Base-by-base conservation (phyloP, 1,284 basidiomycete species). In the Ganoderma boninense region DNA sequence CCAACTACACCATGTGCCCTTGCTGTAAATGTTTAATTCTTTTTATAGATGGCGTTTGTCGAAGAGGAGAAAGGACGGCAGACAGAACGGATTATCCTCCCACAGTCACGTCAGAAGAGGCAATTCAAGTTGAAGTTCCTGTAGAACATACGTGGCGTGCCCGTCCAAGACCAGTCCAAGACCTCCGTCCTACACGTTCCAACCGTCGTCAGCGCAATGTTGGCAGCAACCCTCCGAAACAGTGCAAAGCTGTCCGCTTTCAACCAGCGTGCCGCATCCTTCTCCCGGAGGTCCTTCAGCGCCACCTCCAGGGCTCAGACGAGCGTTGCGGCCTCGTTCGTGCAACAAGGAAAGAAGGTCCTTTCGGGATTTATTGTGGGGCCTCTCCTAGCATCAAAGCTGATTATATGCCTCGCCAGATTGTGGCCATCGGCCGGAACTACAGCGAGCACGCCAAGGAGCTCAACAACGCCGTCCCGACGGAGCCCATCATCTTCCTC, bases 401-500 rank as follows among this genome's bases (percentile, higher is more conserved):
- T 16, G n/a, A 62, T 35, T 29, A 4, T 4, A 6, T 20, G 6
- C n/a, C 29, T 11, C 16, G 18, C 56, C 70, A 95, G 92, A 96
- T 97, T 76, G 91, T 97, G 49, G 96, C 95, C 62, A 97, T 97
- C 73, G 96, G 96, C 61, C 87, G 94, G 71, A 94, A 95, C 82
- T 95, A 94, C 78, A 87, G 86, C 20, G 95, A 95, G 64, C 96
- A 98, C 78, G 93, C 93, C 79, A 96, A 95, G 82, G 97, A 99
- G 81, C 89, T 99, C 63, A 93, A 92, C 79, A 98, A 98, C 80
- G 87, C 94, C 7, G 85, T 93, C 4, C 97, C 97, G 1, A 95
- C 92, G 78, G 97, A 98, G 80, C 97, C 97, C 0, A 98, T 99
- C 87, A 98, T 99, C 89, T 99, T 99, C 87, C 85, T 99, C 54